Evolutionary conservation across 2,329 filamentous ascomycete genomes (phyloP).

Genomic region (Byssothecium circinans): DNA sequence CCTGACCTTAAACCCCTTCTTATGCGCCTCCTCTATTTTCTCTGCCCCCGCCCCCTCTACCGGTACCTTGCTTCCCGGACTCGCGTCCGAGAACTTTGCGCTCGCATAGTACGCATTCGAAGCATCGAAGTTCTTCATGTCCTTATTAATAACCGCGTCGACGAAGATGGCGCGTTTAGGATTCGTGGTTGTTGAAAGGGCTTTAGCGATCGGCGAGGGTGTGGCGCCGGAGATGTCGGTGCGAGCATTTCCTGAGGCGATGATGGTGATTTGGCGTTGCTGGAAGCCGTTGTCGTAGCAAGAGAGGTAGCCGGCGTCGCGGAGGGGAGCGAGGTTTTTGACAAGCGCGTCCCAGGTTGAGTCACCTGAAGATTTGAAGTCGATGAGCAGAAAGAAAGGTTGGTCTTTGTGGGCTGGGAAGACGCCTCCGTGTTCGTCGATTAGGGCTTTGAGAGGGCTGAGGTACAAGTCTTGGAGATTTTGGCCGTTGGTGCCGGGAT

Average conservation of each 20-base stretch:
- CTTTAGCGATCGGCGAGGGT: slow-evolving; percentile 48
- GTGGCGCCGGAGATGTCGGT: slow-evolving; percentile 44
- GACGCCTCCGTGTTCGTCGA: slow-evolving; percentile 5
- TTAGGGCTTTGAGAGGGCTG: slow-evolving; percentile 53
- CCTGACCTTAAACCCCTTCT: slow-evolving; percentile 57
- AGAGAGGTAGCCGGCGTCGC: slow-evolving; percentile 51
- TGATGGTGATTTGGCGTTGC: slow-evolving; percentile 49
- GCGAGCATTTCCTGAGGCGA: slow-evolving; percentile 54
- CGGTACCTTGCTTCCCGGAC: slow-evolving; percentile 4
- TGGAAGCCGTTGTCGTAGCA: slow-evolving; percentile 47
- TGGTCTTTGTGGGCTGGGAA: slow-evolving; percentile 36
- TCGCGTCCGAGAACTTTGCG: slow-evolving; percentile 46
- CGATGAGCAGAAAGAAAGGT: slow-evolving; percentile 53
- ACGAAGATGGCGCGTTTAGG: slow-evolving; percentile 40
- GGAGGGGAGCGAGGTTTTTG: slow-evolving; percentile 48
- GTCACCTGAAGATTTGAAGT: slow-evolving; percentile 45
- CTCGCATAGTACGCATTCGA: slow-evolving; percentile 55
- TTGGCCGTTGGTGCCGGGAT: slow-evolving; percentile 51
- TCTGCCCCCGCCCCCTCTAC: slow-evolving; percentile 42
- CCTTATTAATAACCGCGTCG: slow-evolving; percentile 12
- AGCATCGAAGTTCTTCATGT: slow-evolving; percentile 29
- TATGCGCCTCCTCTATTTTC: slow-evolving; percentile 56
- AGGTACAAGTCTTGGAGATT: slow-evolving; percentile 67
- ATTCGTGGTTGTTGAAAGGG: slow-evolving; percentile 59
- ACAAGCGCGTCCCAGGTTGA: slow-evolving; percentile 31